These are phyloP conservation scores for Elasticomyces elasticus DNA, from an alignment of 495 filamentous ascomycete species.

Conservation along the genomic window DNA sequence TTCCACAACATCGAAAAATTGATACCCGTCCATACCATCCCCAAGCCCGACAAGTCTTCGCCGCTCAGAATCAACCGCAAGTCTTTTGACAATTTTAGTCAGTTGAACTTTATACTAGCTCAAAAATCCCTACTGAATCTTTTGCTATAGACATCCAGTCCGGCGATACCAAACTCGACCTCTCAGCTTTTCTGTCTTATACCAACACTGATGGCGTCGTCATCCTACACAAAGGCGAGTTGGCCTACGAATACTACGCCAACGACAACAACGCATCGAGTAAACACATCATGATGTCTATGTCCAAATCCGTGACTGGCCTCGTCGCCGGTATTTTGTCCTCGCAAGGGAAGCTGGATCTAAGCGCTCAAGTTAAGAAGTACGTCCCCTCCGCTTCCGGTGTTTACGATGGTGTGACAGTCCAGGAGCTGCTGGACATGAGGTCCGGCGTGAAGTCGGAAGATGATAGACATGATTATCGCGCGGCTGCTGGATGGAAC, in stretches of 20 bases:
- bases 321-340: constrained; percentile 11
- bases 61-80: background rate
- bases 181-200: background rate
- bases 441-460: background rate
- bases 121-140: too few relatives aligned
- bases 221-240: constrained; percentile 9
- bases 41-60: background rate
- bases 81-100: constrained; percentile 11
- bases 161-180: background rate
- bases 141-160: background rate
- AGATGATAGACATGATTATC: constrained; percentile 9
- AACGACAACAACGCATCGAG: background rate
- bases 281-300: constrained; percentile 15
- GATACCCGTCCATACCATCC: background rate
- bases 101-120: too few relatives aligned
- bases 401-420: constrained; percentile 6
- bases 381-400: constrained; percentile 6
- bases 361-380: constrained; percentile 3
- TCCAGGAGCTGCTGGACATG: constrained; percentile 16
- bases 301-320: constrained; percentile 16
- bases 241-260: constrained; percentile 10
- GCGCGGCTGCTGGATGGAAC: constrained; percentile 6
- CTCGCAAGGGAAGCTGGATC: constrained; percentile 4
- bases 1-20: constrained; percentile 12
- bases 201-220: constrained; percentile 16